Conservation (phyloP, 1,284 basidiomycete species). For the Tetrapyrgos nigripes region DNA sequence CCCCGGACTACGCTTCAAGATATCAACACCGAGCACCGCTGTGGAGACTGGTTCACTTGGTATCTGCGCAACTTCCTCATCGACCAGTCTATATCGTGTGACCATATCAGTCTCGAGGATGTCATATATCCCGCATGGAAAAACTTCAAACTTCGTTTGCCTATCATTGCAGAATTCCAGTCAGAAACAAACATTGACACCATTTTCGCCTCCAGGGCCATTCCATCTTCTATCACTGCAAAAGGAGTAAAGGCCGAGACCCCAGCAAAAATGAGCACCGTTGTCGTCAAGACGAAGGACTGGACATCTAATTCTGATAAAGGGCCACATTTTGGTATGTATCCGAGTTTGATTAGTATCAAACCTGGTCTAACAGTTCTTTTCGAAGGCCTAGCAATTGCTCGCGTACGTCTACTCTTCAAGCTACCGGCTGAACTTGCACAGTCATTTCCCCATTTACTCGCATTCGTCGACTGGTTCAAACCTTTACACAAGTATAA, state of each 20-base stretch:
- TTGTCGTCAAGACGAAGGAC: not conserved
- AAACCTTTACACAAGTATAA: conserved; percentile 16
- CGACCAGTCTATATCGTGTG: not conserved
- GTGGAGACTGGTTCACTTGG: conserved; percentile 4
- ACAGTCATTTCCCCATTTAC: conserved; percentile 1
- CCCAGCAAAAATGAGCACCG: not conserved
- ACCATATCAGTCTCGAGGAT: not conserved
- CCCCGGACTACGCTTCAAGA: not conserved
- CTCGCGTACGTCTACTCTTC: conserved; percentile 14
- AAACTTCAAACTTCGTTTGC: not conserved
- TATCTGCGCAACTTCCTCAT: conserved; percentile 2
- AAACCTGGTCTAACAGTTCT: not conserved
- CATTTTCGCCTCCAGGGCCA: not conserved
- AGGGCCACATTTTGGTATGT: not conserved
- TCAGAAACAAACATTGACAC: not conserved
- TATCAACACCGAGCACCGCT: not conserved
- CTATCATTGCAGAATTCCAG: not conserved
- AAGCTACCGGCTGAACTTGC: conserved; percentile 11
- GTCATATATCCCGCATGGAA: not conserved
- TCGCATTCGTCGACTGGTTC: conserved; percentile 20
- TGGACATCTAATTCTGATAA: too few species aligned
- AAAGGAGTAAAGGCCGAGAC: not conserved
- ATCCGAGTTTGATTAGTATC: not conserved
- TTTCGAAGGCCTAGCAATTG: conserved; percentile 10
- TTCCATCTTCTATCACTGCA: not conserved